These are phyloP conservation scores for Hibiscus syriacus DNA, from an alignment of 345 rosid genomes.

Conservation along the genomic window DNA sequence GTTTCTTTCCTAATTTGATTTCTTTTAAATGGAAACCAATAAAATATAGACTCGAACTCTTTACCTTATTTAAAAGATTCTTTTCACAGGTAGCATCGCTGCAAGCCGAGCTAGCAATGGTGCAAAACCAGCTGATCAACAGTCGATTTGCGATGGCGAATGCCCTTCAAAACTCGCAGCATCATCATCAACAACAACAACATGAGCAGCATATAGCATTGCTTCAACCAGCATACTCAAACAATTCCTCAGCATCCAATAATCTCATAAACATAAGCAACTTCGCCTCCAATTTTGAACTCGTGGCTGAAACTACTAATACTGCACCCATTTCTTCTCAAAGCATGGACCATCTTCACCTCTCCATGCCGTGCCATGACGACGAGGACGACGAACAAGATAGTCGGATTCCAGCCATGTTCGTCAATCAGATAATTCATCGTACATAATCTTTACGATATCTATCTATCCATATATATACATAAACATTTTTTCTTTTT, in stretches of 20 bases:
- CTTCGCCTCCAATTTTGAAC: conserved; percentile 42
- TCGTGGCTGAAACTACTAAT: conserved; percentile 25
- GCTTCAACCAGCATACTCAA: conserved; percentile 81
- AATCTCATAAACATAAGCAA: conserved; percentile 49
- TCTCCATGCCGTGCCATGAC: conserved; percentile 30
- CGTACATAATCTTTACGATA: conserved; percentile 24
- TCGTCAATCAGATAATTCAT: conserved; percentile 33
- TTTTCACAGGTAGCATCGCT: conserved; percentile 61
- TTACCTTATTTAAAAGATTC: no score
- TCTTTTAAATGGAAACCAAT: not conserved
- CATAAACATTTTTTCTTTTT: not conserved
- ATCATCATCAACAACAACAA: conserved; percentile 17
- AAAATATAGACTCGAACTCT: no score
- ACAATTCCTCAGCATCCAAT: conserved; percentile 84
- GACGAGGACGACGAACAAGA: conserved; percentile 69
- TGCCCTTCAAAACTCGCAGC: conserved; percentile 40
- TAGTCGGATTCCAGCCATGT: conserved; percentile 34
- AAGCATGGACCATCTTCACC: conserved; percentile 44
- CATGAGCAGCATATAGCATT: conserved; percentile 32
- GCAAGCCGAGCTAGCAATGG: conserved; percentile 80
- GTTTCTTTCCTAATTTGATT: not conserved
- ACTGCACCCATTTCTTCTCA: conserved; percentile 39
- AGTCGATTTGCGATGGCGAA: conserved; percentile 69
- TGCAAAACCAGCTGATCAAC: conserved; percentile 68
- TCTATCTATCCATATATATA: not conserved